These are phyloP conservation scores for Parastagonospora avenae DNA, from an alignment of 2,329 filamentous ascomycete species.

Conservation along the genomic window DNA sequence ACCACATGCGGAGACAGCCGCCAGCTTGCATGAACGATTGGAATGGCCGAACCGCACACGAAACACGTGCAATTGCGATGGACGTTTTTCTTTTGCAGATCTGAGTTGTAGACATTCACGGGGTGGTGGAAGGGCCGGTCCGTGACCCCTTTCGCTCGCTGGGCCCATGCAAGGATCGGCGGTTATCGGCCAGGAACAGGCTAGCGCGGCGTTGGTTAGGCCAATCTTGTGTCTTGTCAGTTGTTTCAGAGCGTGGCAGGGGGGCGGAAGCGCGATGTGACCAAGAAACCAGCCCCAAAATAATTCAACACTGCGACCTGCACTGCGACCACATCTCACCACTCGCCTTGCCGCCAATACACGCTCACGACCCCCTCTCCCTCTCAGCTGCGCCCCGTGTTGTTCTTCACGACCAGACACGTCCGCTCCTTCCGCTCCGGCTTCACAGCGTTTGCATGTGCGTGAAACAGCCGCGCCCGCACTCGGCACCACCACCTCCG, in stretches of 20 bases:
- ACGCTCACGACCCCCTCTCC: not conserved
- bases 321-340: not conserved
- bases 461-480: slow-evolving; percentile 24
- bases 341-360: not conserved
- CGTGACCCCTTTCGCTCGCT: slow-evolving; percentile 16
- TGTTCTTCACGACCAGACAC: not conserved
- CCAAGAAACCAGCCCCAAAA: slow-evolving; percentile 15
- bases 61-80: too few relatives aligned
- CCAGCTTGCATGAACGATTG: too few relatives aligned
- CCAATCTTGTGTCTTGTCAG: slow-evolving; percentile 7
- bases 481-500: slow-evolving; percentile 20
- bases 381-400: not conserved
- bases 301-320: slow-evolving; percentile 12
- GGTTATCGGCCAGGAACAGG: slow-evolving; percentile 17
- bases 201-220: slow-evolving; percentile 11
- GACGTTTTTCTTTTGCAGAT: slow-evolving; percentile 43
- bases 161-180: slow-evolving; percentile 11
- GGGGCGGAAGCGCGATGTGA: slow-evolving; percentile 5
- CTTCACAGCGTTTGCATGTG: slow-evolving; percentile 12
- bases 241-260: slow-evolving; percentile 18
- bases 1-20: too few relatives aligned
- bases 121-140: slow-evolving; percentile 28
- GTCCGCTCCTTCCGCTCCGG: not conserved
- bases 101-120: slow-evolving; percentile 42
- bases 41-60: too few relatives aligned